phyloP scores from a whole-genome alignment of 1,284 basidiomycete genomes.

The Athelia psychrophila region DNA sequence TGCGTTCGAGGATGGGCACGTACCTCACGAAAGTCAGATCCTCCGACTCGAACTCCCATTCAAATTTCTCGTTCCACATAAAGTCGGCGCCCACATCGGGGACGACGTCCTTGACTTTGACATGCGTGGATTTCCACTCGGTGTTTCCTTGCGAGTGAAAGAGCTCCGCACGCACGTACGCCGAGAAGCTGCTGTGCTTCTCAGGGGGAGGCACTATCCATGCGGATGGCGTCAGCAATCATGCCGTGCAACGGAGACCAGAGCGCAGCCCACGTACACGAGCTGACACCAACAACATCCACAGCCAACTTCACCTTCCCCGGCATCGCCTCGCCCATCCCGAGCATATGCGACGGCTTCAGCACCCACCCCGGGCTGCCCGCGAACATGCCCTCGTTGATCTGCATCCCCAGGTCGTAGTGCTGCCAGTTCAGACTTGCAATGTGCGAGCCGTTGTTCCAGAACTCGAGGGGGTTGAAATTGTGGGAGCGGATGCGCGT shows the following conservation, averaged over 20 bases:
- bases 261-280: slow-evolving; percentile 32
- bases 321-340: slow-evolving; percentile 10
- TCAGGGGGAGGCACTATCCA: slow-evolving; percentile 39
- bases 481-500: slow-evolving; percentile 56
- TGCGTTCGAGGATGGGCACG: slow-evolving; percentile 9
- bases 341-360: slow-evolving; percentile 38
- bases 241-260: neutral
- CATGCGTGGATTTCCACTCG: slow-evolving; percentile 38
- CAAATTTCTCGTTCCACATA: slow-evolving; percentile 43
- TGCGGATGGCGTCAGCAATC: neutral
- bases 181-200: slow-evolving; percentile 29
- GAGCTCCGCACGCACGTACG: slow-evolving; percentile 41
- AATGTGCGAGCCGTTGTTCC: slow-evolving; percentile 61
- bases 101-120: slow-evolving; percentile 29
- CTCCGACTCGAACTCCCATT: slow-evolving; percentile 48
- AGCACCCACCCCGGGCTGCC: slow-evolving; percentile 56
- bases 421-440: slow-evolving; percentile 65
- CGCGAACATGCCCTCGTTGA: slow-evolving; percentile 65
- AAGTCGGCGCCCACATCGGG: slow-evolving; percentile 34
- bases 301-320: slow-evolving; percentile 26
- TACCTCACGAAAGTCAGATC: slow-evolving; percentile 51
- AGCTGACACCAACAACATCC: slow-evolving; percentile 44
- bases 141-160: slow-evolving; percentile 33
- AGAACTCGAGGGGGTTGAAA: slow-evolving; percentile 50
- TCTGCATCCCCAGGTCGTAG: slow-evolving; percentile 46